These are phyloP conservation scores for Trichoderma virens DNA, from an alignment of 495 filamentous ascomycete genomes.

Conservation along the genomic window DNA sequence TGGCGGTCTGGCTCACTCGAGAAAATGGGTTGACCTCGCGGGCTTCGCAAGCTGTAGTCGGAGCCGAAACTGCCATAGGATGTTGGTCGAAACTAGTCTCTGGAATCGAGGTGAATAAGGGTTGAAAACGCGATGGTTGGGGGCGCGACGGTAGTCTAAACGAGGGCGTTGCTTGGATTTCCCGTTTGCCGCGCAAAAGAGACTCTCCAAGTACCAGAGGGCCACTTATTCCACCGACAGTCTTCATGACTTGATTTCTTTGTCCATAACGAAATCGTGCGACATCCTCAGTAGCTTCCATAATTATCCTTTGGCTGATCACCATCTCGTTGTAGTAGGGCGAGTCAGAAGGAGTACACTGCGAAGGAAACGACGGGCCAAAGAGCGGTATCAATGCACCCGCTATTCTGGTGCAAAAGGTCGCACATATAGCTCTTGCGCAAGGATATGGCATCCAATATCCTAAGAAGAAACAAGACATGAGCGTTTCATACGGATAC, in stretches of 20 bases:
- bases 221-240: neutral
- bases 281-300: slow-evolving; percentile 45
- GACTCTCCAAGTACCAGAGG: neutral
- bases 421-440: slow-evolving; percentile 74
- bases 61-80: neutral
- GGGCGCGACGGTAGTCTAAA: neutral
- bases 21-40: neutral
- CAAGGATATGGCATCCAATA: slow-evolving; percentile 95
- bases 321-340: slow-evolving; percentile 56
- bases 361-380: slow-evolving; percentile 64
- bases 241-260: neutral
- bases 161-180: neutral
- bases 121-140: neutral
- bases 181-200: neutral
- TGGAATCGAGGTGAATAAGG: neutral
- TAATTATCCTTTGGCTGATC: slow-evolving; percentile 56
- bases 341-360: slow-evolving; percentile 56
- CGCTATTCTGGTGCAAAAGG: slow-evolving; percentile 81
- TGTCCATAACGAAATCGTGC: slow-evolving; percentile 34
- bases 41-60: neutral
- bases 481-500: neutral
- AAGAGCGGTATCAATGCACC: slow-evolving; percentile 82
- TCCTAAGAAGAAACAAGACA: slow-evolving; percentile 45
- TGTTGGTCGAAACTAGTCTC: neutral
- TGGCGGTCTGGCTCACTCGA: neutral